Base-by-base conservation (phyloP, 805 yeast species). In the Saccharomycopsis microspora region DNA sequence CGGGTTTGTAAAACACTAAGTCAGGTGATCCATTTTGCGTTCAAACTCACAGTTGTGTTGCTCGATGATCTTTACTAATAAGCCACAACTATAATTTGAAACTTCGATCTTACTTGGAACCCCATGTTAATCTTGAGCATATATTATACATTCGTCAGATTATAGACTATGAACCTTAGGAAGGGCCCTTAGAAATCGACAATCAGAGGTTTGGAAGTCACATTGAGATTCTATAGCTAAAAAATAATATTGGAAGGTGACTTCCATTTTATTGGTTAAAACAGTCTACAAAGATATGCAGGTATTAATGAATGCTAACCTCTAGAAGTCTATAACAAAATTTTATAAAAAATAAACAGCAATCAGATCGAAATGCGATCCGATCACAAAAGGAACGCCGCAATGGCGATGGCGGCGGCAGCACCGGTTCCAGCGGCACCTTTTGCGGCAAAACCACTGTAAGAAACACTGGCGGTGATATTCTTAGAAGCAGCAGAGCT, bases 341-440 rank as follows among this genome's bases (percentile, higher is more conserved):
- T 34, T 8, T 34, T 9, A 34, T 9, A 9, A 34, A 34, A 34
- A 9, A 34, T 39, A 39, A 27, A 39, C 19, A 39, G 29, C 9
- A 39, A 9, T 39, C 19, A n/a, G 11, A 19, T n/a, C 11, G 29
- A 11, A n/a, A 39, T 39, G 28, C 9, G 41, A n/a, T 11, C 9
- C 11, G 8, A 8, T 11, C 9, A 39, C 29, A 11, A 46, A 42
- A 46, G 41, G 34, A 49, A 52, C 36, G 50, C 50, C 45, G 43
- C 47, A 32, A 49, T 31, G 42, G 50, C 52, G 19, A 32, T n/a
- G 39, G 38, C 44, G 44, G 48, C 51, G 39, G 41, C 46, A n/a
- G 40, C 41, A 10, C 31, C 35, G 42, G 43, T 41, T 39, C 50
- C 52, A 42, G 52, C 52, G 5, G 37, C 27, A 39, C 27, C 33